A percentile compares a stretch with the other conserved stretches of the same genome.
phyloP scores from a whole-genome alignment of 805 yeast species.

The Lipomyces sp. region DNA sequence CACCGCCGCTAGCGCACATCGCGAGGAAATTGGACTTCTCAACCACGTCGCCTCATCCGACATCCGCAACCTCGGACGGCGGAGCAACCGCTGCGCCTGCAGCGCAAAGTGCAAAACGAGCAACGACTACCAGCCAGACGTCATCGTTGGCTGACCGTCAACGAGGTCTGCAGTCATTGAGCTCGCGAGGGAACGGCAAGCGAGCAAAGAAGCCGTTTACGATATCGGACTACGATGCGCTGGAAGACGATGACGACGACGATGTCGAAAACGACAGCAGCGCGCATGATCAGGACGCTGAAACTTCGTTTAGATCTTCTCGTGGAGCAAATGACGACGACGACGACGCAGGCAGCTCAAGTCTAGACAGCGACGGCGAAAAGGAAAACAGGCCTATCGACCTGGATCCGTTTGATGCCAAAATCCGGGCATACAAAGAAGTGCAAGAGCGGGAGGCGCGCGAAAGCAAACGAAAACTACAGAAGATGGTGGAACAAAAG shows the following conservation, averaged over 20 bases:
- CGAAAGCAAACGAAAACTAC: constrained; percentile 13
- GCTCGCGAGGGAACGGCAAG: no score
- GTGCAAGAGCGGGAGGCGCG: constrained; percentile 22
- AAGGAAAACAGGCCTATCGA: constrained; percentile 1
- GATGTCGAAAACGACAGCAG: background rate
- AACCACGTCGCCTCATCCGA: background rate
- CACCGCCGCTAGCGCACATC: background rate
- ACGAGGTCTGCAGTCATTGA: no score
- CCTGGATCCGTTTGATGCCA: constrained; percentile 16
- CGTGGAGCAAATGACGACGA: background rate
- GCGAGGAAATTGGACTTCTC: constrained; percentile 21
- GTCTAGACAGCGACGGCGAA: constrained; percentile 1
- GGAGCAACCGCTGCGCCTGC: no score
- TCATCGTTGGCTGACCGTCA: no score
- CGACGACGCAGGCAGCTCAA: constrained; percentile 6
- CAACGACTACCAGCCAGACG: no score
- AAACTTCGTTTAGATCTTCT: constrained; percentile 5
- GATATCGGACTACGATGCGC: constrained; percentile 13
- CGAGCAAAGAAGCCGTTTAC: constrained; percentile 5
- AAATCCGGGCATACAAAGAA: constrained; percentile 13
- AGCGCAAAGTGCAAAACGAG: no score
- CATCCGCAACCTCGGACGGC: background rate
- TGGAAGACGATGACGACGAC: constrained; percentile 11
- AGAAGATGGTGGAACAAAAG: constrained; percentile 1
- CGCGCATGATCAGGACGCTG: background rate